Evolutionary conservation across 2,329 filamentous ascomycete genomes (phyloP).

Genomic region (Talaromyces sp.): DNA sequence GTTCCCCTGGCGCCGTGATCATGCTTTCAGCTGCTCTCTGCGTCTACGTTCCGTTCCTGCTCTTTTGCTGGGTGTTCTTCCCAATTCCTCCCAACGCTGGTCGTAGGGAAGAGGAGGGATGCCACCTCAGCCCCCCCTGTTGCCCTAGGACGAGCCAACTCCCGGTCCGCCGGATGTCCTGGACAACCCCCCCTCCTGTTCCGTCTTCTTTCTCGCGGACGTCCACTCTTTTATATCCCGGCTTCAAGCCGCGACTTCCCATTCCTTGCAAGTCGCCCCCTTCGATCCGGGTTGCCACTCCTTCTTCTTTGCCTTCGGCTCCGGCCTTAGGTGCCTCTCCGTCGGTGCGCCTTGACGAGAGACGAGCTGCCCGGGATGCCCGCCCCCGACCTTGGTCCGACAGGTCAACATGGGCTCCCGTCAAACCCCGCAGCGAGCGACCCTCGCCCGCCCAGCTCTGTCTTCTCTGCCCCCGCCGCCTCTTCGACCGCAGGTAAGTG

Average conservation of each 20-base stretch:
- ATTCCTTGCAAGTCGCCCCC: neutral
- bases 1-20: neutral
- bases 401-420: neutral
- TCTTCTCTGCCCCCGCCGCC: neutral
- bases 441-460: neutral
- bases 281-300: neutral
- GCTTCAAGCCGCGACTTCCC: neutral
- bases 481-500: neutral
- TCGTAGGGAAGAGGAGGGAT: neutral
- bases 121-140: neutral
- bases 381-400: slow-evolving; percentile 2
- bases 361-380: neutral
- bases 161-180: neutral
- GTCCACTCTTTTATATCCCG: neutral
- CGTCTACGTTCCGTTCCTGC: neutral
- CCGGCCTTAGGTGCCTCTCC: neutral
- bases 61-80: neutral
- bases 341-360: neutral
- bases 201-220: neutral
- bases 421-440: neutral
- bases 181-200: neutral
- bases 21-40: neutral
- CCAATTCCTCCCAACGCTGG: neutral
- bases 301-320: neutral
- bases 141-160: too few relatives aligned